These are phyloP conservation scores for Grifola frondosa DNA, from an alignment of 1,284 basidiomycete species.

Conservation along the genomic window DNA sequence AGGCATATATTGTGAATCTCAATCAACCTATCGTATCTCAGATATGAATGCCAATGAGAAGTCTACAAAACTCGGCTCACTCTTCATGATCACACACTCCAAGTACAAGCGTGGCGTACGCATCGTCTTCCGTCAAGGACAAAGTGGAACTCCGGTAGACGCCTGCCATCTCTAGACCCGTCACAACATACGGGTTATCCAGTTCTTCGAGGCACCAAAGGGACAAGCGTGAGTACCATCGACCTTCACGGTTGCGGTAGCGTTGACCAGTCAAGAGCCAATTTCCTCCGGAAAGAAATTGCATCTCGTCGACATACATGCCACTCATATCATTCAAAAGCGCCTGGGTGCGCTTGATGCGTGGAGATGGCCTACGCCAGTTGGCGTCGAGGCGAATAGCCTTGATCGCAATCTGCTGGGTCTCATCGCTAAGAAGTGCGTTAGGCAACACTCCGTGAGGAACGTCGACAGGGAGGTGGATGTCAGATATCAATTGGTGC, in stretches of 20 bases:
- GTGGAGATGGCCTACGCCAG: constrained; percentile 42
- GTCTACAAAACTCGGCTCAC: constrained; percentile 18
- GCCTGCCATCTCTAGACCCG: constrained; percentile 36
- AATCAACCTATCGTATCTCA: constrained; percentile 21
- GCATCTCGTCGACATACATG: constrained; percentile 40
- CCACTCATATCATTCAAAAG: constrained; percentile 36
- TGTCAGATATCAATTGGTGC: constrained; percentile 39
- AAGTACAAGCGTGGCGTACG: constrained; percentile 32
- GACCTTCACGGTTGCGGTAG: constrained; percentile 27
- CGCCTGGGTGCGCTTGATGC: constrained; percentile 35
- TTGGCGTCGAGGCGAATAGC: constrained; percentile 52
- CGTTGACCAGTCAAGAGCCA: constrained; percentile 49
- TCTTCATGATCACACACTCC: constrained; percentile 28
- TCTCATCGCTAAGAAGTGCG: constrained; percentile 31
- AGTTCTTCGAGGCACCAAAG: constrained; percentile 40
- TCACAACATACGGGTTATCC: constrained; percentile 31
- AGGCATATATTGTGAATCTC: constrained; percentile 28
- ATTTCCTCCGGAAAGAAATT: constrained; percentile 41
- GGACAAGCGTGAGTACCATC: constrained; percentile 34
- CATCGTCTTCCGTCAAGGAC: constrained; percentile 24
- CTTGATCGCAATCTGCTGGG: constrained; percentile 38
- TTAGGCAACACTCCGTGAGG: constrained; percentile 25
- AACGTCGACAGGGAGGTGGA: constrained; percentile 37
- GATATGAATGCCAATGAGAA: constrained; percentile 1
- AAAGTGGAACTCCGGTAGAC: constrained; percentile 36